phyloP scores from a whole-genome alignment of 1,284 basidiomycete species.

The Ustanciosporium gigantosporum region DNA sequence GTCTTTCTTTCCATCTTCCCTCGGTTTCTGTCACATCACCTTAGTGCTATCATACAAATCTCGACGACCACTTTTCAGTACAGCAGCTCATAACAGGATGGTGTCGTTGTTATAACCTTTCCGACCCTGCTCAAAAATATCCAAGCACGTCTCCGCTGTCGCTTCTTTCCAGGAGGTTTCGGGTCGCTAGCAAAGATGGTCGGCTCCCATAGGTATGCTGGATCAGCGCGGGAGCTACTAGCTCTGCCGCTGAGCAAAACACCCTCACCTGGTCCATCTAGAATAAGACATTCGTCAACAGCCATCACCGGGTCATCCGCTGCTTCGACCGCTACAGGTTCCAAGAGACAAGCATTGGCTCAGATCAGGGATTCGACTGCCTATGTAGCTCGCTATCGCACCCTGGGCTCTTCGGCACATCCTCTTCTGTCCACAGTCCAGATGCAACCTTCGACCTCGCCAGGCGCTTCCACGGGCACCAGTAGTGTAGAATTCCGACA shows the following conservation, averaged over 20 bases:
- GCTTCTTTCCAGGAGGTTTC: too few species aligned
- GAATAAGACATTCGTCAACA: conserved; percentile 24
- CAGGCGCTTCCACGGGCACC: not conserved
- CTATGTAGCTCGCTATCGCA: conserved; percentile 33
- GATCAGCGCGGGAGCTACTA: conserved; percentile 24
- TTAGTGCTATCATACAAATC: too few species aligned
- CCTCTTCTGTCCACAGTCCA: conserved; percentile 26
- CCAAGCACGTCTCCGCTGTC: too few species aligned
- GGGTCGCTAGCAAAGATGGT: too few species aligned
- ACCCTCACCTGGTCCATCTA: conserved; percentile 15
- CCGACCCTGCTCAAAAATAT: too few species aligned
- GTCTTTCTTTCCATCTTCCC: too few species aligned
- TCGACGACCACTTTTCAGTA: too few species aligned
- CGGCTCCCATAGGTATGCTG: conserved; percentile 11
- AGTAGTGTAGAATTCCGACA: not conserved
- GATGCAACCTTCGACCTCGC: conserved; percentile 8
- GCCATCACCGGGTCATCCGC: conserved; percentile 8
- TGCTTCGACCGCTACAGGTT: conserved; percentile 3
- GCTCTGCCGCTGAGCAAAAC: conserved; percentile 4
- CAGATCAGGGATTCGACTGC: conserved; percentile 34
- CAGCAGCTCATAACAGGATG: too few species aligned
- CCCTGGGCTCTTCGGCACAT: conserved; percentile 20
- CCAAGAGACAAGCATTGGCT: conserved; percentile 15
- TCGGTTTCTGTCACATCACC: too few species aligned
- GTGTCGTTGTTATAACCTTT: too few species aligned